Evolutionary conservation across 139 green algal genomes (phyloP), one percentile per base, ranked within the genome.

Genomic region (Chlamydomonas incerta): DNA sequence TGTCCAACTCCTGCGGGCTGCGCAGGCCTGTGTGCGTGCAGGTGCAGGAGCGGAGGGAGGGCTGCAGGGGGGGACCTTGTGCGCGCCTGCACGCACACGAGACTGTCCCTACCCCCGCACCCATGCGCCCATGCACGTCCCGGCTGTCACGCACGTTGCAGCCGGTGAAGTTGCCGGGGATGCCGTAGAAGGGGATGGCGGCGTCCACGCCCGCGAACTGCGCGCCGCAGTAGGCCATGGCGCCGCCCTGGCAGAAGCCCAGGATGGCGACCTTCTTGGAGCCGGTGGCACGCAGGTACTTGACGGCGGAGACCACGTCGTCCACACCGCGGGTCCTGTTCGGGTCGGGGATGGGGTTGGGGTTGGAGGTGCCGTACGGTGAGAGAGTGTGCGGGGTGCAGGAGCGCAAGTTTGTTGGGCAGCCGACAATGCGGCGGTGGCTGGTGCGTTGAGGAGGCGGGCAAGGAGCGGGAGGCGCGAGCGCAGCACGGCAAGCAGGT

Each of bases 241-340:
- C 90, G 28, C 93, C 93, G 35, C 93, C 93, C 92, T 95, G 95
- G 87, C 93, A 96, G 91, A 96, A 96, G 4, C 93, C 93, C 26
- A 93, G 89, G 35, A 81, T 83, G 37, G 89, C 92, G 2, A 95
- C 92, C 89, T 94, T 88, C 47, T 77, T 80, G 67, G 66, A 57
- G 13, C 79, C 77, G 1, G 69, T 79, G 11, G 83, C 35, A 0
- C 88, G 75, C 41, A 96, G 80, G 60, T 85, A 95, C 55, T 93
- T 31, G 24, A 87, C 92, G 21, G 93, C 93, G 23, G 82, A 18
- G 33, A 82, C 89, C 35, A 96, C 89, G 82, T 96, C 91, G 14
- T 94, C 80, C 8, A 93, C 75, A 15, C 92, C 93, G 3, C 31
- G 17, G 4, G 65, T 77, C 63, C 82, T 95, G 87, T 96, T 93